Conservation (phyloP, 257 asterid genomes). For the Przewalskia tangutica region DNA sequence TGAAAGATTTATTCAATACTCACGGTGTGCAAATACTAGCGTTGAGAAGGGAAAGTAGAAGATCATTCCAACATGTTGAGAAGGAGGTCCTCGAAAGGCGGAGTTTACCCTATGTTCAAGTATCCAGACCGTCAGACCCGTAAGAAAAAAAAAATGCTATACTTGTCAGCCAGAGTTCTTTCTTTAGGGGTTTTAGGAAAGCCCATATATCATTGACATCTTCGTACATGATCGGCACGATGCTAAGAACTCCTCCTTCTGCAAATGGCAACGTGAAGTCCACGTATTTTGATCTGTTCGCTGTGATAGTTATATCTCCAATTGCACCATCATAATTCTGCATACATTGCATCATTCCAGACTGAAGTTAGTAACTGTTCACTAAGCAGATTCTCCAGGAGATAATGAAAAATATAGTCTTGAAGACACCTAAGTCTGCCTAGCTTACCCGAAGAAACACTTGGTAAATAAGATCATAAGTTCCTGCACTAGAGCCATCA, state of each 20-base stretch:
- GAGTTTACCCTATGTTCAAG: neutral
- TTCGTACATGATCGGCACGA: neutral
- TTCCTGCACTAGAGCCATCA: conserved; percentile 24
- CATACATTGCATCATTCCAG: neutral
- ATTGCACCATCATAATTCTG: conserved; percentile 4
- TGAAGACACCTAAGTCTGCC: neutral
- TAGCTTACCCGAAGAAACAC: conserved; percentile 14
- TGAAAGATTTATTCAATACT: neutral
- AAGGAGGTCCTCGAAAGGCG: conserved; percentile 6
- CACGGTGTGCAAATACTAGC: conserved; percentile 4
- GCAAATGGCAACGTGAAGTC: conserved; percentile 1
- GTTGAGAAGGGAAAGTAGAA: conserved; percentile 5
- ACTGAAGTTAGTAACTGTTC: neutral
- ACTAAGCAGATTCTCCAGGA: neutral
- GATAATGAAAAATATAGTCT: neutral
- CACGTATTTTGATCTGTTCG: conserved; percentile 1
- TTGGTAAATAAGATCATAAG: conserved; percentile 39
- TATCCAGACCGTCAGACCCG: conserved; percentile 3
- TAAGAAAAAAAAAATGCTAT: neutral
- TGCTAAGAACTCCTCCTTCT: conserved; percentile 1
- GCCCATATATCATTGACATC: conserved; percentile 6
- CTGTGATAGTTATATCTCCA: neutral
- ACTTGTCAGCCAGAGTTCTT: conserved; percentile 1
- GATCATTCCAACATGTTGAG: conserved; percentile 4
- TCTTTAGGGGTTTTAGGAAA: conserved; percentile 5